Percentiles rank a stretch among this genome's conserved stretches.
phyloP scores from a whole-genome alignment of 345 rosid species.

The Syzygium aromaticum region DNA sequence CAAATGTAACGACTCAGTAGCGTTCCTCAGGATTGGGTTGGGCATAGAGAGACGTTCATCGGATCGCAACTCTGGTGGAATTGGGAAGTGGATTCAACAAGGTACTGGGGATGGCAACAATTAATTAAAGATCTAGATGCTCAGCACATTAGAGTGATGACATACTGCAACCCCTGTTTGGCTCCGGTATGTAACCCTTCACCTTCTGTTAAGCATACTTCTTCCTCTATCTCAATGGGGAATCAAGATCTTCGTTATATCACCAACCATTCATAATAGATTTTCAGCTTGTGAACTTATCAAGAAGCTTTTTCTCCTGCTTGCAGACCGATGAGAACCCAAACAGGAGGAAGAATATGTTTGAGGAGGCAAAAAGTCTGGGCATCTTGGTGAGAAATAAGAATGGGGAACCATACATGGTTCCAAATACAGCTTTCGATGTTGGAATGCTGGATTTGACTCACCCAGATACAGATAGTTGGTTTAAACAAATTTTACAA shows the following conservation, averaged over 20 bases:
- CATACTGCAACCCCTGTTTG: slow-evolving; percentile 74
- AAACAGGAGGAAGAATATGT: slow-evolving; percentile 43
- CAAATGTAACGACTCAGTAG: not conserved
- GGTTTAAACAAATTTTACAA: slow-evolving; percentile 59
- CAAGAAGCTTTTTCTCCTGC: slow-evolving; percentile 5
- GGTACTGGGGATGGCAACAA: slow-evolving; percentile 51
- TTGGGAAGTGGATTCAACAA: slow-evolving; percentile 55
- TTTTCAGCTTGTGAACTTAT: not conserved
- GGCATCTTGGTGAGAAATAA: slow-evolving; percentile 50
- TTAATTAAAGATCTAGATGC: slow-evolving; percentile 35
- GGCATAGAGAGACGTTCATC: slow-evolving; percentile 48
- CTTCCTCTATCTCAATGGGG: not conserved
- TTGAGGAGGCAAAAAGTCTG: slow-evolving; percentile 52
- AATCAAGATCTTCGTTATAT: not conserved
- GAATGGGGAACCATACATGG: slow-evolving; percentile 50
- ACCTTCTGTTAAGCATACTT: not conserved
- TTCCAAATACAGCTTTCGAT: slow-evolving; percentile 66
- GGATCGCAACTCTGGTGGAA: slow-evolving; percentile 83
- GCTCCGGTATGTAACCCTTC: slow-evolving; percentile 41
- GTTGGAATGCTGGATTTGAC: slow-evolving; percentile 79
- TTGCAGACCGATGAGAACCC: slow-evolving; percentile 39
- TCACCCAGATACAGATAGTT: slow-evolving; percentile 44
- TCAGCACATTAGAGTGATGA: slow-evolving; percentile 52
- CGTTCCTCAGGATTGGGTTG: slow-evolving; percentile 61
- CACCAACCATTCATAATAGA: not conserved